Base-by-base conservation (phyloP, 345 rosid species). In the Eucalyptus erythrocorys region DNA sequence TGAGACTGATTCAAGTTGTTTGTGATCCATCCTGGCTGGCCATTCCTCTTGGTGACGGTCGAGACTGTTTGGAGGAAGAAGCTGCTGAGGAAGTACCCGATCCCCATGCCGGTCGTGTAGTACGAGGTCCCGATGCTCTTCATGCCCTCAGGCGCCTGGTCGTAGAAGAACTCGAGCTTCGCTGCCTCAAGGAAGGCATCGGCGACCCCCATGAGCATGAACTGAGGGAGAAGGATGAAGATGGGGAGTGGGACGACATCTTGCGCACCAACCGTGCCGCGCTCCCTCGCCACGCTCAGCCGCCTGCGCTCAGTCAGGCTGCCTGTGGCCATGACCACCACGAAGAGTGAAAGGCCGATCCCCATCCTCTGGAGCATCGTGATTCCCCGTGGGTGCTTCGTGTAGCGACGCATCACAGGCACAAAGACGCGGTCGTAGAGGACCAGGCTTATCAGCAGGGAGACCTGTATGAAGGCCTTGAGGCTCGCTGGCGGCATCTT, bases 341-440 rank as follows among this genome's bases (percentile, higher is more conserved):
- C 45, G 19, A 96, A 96, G 61, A 96, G 49, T 42, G 91, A 5
- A 49, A 96, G 59, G 11, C 99, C 99, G 12, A 92, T 93, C 51
- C 98, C 99, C 95, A 97, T 95, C 88, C 99, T 93, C 59, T 94
- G 97, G 47, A 96, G 95, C 90, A 95, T 45, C 26, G 99, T 95
- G 82, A 97, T 91, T 22, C 99, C 97, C 91, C 98, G 91, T 1
- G 97, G 99, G 86, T 95, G 96, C 37, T 92, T 92, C 0, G 99
- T 95, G 90, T 90, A 90, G 24, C 90, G 91, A 26, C 95, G 88
- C 40, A 90, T 51, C 19, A 87, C 1, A 12, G 96, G 96, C 55
- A 97, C 95, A 13, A 95, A 86, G 86, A n/a, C 82, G 26, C 94
- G 94, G 55, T 97, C 99, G 13, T 97, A 97, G 24, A 93, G 6